These are phyloP conservation scores for Juglanconis sp. DNA, from an alignment of 2,329 filamentous ascomycete species.

Conservation along the genomic window DNA sequence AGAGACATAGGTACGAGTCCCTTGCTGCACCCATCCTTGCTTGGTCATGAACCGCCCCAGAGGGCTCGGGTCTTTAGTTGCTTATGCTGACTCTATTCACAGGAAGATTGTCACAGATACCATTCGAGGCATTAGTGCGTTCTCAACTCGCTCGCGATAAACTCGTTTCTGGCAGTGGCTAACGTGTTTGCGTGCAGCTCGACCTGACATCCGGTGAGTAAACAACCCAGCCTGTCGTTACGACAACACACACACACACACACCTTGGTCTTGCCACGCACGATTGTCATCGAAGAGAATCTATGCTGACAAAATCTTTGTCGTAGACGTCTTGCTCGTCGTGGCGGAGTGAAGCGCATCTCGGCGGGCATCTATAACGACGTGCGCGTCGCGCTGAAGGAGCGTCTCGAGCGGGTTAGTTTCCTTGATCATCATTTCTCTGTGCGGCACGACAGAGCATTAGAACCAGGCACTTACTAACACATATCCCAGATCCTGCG, in stretches of 20 bases:
- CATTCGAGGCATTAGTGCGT: constrained; percentile 50
- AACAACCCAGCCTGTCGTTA: background rate
- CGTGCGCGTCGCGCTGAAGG: constrained; percentile 48
- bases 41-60: background rate
- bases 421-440: background rate
- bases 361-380: constrained; percentile 63
- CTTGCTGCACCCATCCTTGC: background rate
- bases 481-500: constrained; percentile 43
- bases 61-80: background rate
- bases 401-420: constrained; percentile 45
- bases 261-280: background rate
- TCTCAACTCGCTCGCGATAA: background rate
- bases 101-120: constrained; percentile 49
- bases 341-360: constrained; percentile 75
- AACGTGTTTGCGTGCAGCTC: constrained; percentile 8
- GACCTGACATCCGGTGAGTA: constrained; percentile 18
- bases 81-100: background rate
- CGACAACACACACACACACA: background rate
- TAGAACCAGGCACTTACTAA: constrained; percentile 12
- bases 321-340: constrained; percentile 64
- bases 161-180: background rate
- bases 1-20: constrained; percentile 27
- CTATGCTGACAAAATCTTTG: background rate
- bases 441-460: background rate
- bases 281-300: background rate